Evolutionary conservation across 352 stramenopile species (phyloP).

Genomic region (Pythium plurisporium): DNA sequence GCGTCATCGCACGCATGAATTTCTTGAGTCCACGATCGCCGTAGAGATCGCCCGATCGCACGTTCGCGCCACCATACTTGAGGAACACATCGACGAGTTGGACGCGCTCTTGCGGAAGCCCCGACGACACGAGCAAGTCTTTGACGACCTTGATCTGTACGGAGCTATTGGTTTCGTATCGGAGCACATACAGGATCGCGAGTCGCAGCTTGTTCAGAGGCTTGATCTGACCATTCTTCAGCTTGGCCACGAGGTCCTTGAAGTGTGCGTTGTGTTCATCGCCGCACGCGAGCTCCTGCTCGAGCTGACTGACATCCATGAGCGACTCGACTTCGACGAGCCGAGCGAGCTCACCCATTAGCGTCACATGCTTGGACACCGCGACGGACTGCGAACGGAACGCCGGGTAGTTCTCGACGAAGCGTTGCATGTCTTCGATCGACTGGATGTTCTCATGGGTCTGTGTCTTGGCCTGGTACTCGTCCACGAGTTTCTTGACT

Average conservation of each 20-base stretch:
- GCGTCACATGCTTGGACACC: conserved; percentile 98
- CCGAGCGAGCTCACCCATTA: conserved; percentile 97
- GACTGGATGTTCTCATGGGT: conserved; percentile 85
- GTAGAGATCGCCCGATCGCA: conserved; percentile 71
- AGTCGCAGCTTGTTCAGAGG: conserved; percentile 97
- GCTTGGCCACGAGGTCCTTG: conserved; percentile 70
- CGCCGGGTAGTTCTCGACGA: conserved; percentile 97
- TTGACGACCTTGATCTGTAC: conserved; percentile 80
- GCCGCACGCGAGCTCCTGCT: conserved; percentile 89
- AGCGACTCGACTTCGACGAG: conserved; percentile 95
- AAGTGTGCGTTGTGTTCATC: conserved; percentile 84
- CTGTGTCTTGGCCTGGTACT: conserved; percentile 81
- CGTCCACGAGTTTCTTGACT: conserved; percentile 95
- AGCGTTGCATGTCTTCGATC: conserved; percentile 98
- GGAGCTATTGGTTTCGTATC: conserved; percentile 93
- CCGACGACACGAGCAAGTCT: conserved; percentile 47
- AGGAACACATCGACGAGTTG: conserved; percentile 59
- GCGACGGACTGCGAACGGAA: conserved; percentile 95
- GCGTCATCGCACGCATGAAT: conserved; percentile 90
- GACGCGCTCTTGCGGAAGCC: conserved; percentile 43
- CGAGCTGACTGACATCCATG: conserved; percentile 98
- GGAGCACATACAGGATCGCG: conserved; percentile 97
- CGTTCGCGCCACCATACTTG: conserved; percentile 64
- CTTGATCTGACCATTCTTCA: conserved; percentile 86
- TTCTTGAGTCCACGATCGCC: conserved; percentile 83